Base-by-base conservation (phyloP, 805 yeast genomes). In the Dipodascopsis tothii region DNA sequence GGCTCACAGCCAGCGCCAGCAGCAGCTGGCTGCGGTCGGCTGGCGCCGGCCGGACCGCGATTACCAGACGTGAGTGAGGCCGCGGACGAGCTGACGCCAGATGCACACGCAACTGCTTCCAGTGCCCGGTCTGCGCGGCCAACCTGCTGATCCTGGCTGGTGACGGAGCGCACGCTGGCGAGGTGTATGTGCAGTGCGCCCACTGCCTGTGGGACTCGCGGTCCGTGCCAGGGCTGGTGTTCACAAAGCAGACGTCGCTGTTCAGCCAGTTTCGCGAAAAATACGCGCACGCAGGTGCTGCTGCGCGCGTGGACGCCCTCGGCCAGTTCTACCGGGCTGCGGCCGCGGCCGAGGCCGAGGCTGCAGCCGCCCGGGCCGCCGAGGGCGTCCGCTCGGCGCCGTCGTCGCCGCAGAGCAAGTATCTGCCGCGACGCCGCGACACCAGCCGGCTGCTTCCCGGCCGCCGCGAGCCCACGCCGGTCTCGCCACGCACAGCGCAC, bases 71-170 rank as follows among this genome's bases (percentile, higher is more conserved):
- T 25, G 14, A 9, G 30, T 25, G 30, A 25, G 14, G 30, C 30
- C 14, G 30, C 14, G 14, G 30, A 25, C 14, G 30, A 5, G 41
- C 45, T 6, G 41, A 51, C 17, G 60, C 60, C 45, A 38, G 44
- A 28, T 65, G 70, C 41, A 46, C 56, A 30, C 52, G 69, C 21
- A 60, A 60, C 51, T 65, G 70, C 45, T 41, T 64, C 16, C 51
- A 41, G 37, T 65, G 70, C 39, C 68, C 68, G 3, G 27, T 34
- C 3, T 66, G 70, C 52, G 14, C 35, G 19, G 32, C 46, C 9
- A 30, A 7, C 44, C 60, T 23, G 39, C 53, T 35, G n/a, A 37
- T 46, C 42, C 37, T 9, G 7, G 7, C 38, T 2, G 41, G 23
- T 16, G 21, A 6, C 16, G 23, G 27, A 25, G 41, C 20, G 2